These are phyloP conservation scores for Pseudopyrenochaeta lycopersici DNA, from an alignment of 2,329 filamentous ascomycete genomes.

Conservation along the genomic window DNA sequence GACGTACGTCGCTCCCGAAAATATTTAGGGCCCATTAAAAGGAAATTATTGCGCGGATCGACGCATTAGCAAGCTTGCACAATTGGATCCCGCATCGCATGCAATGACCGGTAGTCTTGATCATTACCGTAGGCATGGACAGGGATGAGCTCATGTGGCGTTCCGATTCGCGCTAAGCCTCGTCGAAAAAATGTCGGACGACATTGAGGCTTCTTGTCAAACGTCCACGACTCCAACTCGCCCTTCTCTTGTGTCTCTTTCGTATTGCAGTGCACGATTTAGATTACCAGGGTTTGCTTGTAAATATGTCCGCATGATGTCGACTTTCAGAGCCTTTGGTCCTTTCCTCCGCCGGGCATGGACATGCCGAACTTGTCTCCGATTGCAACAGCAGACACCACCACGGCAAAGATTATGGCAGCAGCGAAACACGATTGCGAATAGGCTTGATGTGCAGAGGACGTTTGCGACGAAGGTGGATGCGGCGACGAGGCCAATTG, in stretches of 20 bases:
- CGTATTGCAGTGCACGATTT: neutral
- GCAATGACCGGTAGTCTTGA: neutral
- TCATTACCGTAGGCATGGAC: neutral
- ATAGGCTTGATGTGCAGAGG: slow-evolving; percentile 5
- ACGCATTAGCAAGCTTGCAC: no score
- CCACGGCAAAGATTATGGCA: slow-evolving; percentile 23
- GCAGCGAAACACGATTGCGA: slow-evolving; percentile 5
- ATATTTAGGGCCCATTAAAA: no score
- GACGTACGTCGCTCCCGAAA: no score
- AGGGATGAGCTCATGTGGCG: slow-evolving; percentile 11
- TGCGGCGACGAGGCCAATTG: slow-evolving; percentile 10
- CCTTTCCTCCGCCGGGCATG: slow-evolving; percentile 42
- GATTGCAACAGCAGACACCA: slow-evolving; percentile 27
- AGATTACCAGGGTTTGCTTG: neutral
- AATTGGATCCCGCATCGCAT: no score
- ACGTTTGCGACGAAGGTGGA: slow-evolving; percentile 22
- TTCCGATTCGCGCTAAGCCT: slow-evolving; percentile 19
- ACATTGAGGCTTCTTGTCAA: neutral
- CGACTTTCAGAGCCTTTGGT: slow-evolving; percentile 30
- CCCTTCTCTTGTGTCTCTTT: no score
- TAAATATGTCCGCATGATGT: slow-evolving; percentile 43
- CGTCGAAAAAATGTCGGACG: slow-evolving; percentile 24
- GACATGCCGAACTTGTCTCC: slow-evolving; percentile 48
- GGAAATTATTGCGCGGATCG: no score
- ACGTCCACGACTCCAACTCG: neutral